These are phyloP conservation scores for Phycomyces nitens DNA, from an alignment of 192 early-diverging fungal species.

Conservation along the genomic window DNA sequence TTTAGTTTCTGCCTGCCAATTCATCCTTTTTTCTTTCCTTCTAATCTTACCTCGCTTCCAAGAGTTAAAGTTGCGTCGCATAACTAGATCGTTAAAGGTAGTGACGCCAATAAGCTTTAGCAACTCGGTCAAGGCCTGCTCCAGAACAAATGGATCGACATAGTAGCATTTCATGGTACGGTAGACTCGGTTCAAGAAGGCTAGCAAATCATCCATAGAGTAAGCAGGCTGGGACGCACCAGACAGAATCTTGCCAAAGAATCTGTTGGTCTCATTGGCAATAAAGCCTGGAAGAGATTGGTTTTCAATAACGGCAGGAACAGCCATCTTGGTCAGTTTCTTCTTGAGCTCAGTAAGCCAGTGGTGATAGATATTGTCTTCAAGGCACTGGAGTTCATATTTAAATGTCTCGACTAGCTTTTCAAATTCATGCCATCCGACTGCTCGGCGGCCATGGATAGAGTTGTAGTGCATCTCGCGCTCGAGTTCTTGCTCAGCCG, in stretches of 20 bases:
- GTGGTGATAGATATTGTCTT: conserved; percentile 92
- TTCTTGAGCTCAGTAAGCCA: conserved; percentile 98
- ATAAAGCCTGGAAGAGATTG: conserved; percentile 93
- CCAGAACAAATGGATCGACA: conserved; percentile 85
- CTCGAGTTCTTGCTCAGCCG: conserved; percentile 63
- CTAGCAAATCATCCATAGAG: conserved; percentile 91
- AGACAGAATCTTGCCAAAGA: conserved; percentile 84
- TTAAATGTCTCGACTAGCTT: conserved; percentile 79
- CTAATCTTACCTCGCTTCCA: conserved; percentile 84
- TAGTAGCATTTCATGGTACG: conserved; percentile 94
- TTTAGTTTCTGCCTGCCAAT: not conserved
- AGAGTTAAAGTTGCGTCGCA: conserved; percentile 97
- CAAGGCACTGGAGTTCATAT: conserved; percentile 83
- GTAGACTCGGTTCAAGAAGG: conserved; percentile 88
- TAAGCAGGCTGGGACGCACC: conserved; percentile 72
- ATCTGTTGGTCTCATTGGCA: conserved; percentile 83
- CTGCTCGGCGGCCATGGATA: conserved; percentile 49
- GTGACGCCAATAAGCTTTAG: conserved; percentile 90
- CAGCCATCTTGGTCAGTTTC: conserved; percentile 86
- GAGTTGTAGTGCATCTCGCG: conserved; percentile 63
- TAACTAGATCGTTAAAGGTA: conserved; percentile 95
- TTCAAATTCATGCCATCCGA: conserved; percentile 69
- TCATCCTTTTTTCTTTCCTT: not conserved
- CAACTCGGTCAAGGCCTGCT: conserved; percentile 92
- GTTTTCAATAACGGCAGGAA: conserved; percentile 94